Conservation (phyloP, 1,284 basidiomycete species). For the Sporisorium reilianum region DNA sequence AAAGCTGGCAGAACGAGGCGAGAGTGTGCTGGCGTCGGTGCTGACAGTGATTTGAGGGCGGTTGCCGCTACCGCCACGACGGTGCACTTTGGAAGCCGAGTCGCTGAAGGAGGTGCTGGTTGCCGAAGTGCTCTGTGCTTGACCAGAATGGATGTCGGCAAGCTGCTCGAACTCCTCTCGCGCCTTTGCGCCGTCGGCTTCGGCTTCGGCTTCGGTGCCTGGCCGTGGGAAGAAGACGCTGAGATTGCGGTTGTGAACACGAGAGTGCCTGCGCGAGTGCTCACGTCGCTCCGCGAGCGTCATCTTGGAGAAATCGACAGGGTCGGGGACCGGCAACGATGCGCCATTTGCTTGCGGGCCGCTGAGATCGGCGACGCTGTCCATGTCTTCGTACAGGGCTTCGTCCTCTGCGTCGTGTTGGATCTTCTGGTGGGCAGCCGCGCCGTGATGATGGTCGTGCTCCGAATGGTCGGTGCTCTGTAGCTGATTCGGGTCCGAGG, state of each 20-base stretch:
- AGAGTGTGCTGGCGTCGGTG: conserved; percentile 40
- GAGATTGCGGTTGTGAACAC: conserved; percentile 62
- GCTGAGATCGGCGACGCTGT: conserved; percentile 38
- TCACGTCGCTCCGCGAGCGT: conserved; percentile 60
- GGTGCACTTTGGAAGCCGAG: conserved; percentile 24
- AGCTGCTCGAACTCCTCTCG: conserved; percentile 34
- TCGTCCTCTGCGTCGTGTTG: conserved; percentile 27
- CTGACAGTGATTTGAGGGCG: conserved; percentile 54
- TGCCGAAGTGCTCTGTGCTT: conserved; percentile 3
- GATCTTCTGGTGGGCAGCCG: background rate
- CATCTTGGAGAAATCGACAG: conserved; percentile 49
- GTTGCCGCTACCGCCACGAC: conserved; percentile 40
- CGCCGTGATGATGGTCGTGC: background rate
- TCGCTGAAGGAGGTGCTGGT: conserved; percentile 7
- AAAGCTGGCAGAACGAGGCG: conserved; percentile 46
- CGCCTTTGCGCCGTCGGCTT: conserved; percentile 44
- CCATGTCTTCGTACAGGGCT: conserved; percentile 42
- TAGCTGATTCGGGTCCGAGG: background rate
- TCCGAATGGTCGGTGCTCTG: background rate
- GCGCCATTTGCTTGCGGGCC: conserved; percentile 6
- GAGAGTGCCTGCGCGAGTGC: conserved; percentile 63
- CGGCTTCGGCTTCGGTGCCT: conserved; percentile 62
- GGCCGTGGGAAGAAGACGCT: conserved; percentile 67
- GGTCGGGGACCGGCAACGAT: background rate
- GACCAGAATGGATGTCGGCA: background rate